Evolutionary conservation across 768 basidiomycete species (phyloP).

Genomic region (Jaapia argillacea): DNA sequence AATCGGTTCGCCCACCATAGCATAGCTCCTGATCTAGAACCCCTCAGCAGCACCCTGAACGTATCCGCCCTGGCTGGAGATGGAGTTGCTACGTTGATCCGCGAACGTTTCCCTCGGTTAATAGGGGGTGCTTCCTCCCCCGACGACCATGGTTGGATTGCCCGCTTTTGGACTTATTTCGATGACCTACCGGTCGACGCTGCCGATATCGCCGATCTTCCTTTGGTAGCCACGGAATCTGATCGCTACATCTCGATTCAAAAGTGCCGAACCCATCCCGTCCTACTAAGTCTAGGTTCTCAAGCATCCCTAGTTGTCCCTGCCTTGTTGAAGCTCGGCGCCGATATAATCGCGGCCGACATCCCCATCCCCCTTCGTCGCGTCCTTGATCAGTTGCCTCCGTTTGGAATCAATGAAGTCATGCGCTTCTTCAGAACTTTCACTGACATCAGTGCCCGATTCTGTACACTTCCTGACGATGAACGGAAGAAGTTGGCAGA

Average conservation of each 20-base stretch:
- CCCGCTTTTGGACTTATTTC: constrained; percentile 2
- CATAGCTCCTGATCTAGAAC: too few relatives aligned
- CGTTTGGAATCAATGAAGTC: too few relatives aligned
- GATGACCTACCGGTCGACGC: neutral
- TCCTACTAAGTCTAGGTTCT: neutral
- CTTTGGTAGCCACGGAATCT: neutral
- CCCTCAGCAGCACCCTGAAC: neutral
- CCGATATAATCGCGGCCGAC: neutral
- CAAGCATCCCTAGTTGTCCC: neutral
- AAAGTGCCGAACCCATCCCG: neutral
- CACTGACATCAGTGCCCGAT: too few relatives aligned
- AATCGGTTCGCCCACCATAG: too few relatives aligned
- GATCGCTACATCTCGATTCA: constrained; percentile 3
- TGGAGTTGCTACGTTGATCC: constrained; percentile 1
- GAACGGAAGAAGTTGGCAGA: too few relatives aligned
- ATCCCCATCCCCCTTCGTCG: too few relatives aligned
- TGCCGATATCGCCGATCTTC: neutral
- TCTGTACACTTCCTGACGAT: too few relatives aligned
- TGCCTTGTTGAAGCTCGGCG: constrained; percentile 1
- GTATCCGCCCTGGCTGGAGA: neutral
- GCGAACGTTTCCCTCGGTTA: neutral
- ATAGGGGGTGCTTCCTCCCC: too few relatives aligned
- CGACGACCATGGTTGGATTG: neutral
- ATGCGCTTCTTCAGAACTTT: too few relatives aligned
- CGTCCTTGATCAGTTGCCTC: too few relatives aligned